Percentiles rank a stretch among this genome's conserved stretches.
phyloP scores from a whole-genome alignment of 2,329 filamentous ascomycete genomes.

The Raffaelea arxii region DNA sequence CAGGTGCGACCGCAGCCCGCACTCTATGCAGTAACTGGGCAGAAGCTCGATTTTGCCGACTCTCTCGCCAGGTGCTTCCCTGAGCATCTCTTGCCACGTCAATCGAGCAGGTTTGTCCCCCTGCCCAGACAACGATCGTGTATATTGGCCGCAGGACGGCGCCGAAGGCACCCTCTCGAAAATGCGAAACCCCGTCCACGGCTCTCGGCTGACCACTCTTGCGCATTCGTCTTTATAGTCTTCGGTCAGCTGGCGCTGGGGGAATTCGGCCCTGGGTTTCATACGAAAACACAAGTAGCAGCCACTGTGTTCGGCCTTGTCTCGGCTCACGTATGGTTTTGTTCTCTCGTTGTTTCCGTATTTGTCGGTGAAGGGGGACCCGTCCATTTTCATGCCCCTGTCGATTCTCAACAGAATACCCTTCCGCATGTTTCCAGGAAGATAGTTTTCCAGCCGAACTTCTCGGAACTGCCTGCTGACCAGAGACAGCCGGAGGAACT shows the following conservation, averaged over 20 bases:
- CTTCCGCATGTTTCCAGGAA: slow-evolving; percentile 8
- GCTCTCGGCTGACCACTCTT: slow-evolving; percentile 9
- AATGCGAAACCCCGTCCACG: slow-evolving; percentile 8
- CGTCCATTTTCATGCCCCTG: too few species aligned
- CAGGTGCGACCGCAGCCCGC: slow-evolving; percentile 9
- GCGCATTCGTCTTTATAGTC: slow-evolving; percentile 2
- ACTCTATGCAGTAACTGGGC: slow-evolving; percentile 13
- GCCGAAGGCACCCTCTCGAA: slow-evolving; percentile 6
- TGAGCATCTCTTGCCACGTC: not conserved
- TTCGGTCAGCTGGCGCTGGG: too few species aligned
- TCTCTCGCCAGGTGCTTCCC: slow-evolving; percentile 8
- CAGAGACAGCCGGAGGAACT: slow-evolving; percentile 8
- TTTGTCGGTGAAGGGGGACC: slow-evolving; percentile 3
- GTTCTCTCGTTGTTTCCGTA: slow-evolving; percentile 1
- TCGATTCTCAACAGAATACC: too few species aligned
- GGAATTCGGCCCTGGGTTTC: slow-evolving; percentile 7
- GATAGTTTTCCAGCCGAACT: slow-evolving; percentile 7
- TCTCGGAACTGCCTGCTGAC: slow-evolving; percentile 9
- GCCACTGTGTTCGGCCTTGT: not conserved
- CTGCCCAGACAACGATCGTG: not conserved
- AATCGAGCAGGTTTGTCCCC: not conserved
- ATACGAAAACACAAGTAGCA: slow-evolving; percentile 16
- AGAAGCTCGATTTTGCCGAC: slow-evolving; percentile 12
- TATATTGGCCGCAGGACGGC: not conserved
- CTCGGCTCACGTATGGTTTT: not conserved